phyloP scores from a whole-genome alignment of 2,329 filamentous ascomycete species.

The Pseudopyricularia cyperi region DNA sequence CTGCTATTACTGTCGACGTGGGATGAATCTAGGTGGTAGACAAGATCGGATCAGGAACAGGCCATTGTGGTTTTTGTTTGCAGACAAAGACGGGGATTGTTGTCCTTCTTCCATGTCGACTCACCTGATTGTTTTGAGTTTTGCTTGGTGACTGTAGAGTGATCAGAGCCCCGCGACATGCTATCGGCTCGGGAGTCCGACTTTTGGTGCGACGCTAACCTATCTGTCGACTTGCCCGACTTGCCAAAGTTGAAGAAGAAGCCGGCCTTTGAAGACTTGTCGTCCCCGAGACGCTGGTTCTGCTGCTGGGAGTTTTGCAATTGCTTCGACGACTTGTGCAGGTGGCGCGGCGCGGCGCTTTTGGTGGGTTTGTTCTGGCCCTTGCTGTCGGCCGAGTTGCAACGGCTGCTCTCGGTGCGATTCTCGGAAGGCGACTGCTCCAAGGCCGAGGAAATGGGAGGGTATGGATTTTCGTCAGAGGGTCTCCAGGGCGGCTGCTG shows the following conservation, averaged over 20 bases:
- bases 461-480: constrained; percentile 13
- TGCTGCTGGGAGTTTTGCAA: constrained; percentile 9
- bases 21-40: background rate
- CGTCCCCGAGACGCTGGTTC: constrained; percentile 11
- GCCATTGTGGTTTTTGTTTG: background rate
- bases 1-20: constrained; percentile 13
- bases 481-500: constrained; percentile 12
- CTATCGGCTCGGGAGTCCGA: constrained; percentile 22
- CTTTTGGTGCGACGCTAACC: constrained; percentile 17
- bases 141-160: constrained; percentile 14
- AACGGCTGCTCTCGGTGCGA: constrained; percentile 2
- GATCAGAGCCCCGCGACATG: constrained; percentile 22
- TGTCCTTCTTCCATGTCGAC: too few relatives aligned
- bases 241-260: constrained; percentile 40
- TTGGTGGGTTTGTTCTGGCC: constrained; percentile 10
- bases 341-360: constrained; percentile 10
- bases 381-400: constrained; percentile 3
- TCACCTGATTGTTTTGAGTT: constrained; percentile 18
- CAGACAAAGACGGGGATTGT: too few relatives aligned
- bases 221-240: constrained; percentile 26
- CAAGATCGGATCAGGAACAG: background rate
- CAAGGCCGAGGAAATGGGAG: constrained; percentile 14
- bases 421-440: constrained; percentile 11
- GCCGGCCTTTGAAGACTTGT: constrained; percentile 28
- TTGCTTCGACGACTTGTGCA: constrained; percentile 11